These are phyloP conservation scores for Hygrophorus russula DNA, from an alignment of 768 basidiomycete genomes.

Conservation along the genomic window DNA sequence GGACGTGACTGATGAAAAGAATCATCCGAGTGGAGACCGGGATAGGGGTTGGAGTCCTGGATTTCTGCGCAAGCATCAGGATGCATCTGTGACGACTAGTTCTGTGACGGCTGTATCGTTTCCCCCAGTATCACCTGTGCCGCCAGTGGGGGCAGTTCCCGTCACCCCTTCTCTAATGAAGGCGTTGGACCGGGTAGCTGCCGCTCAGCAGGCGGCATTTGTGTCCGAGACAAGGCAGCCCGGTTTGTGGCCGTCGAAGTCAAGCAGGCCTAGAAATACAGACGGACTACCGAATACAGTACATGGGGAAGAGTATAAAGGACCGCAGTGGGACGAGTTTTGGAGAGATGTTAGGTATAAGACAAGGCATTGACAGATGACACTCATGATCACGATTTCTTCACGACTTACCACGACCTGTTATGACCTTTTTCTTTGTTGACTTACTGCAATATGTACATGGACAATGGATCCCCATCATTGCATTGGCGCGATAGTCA, in stretches of 20 bases:
- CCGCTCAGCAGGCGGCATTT: conserved; percentile 45
- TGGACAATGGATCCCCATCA: neutral
- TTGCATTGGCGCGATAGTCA: conserved; percentile 3
- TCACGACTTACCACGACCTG: conserved; percentile 2
- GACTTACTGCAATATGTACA: neutral
- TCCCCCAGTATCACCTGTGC: conserved; percentile 15
- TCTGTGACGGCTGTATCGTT: conserved; percentile 11
- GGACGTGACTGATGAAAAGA: conserved; percentile 19
- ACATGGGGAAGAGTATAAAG: conserved; percentile 9
- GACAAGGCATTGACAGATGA: conserved; percentile 9
- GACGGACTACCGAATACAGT: conserved; percentile 5
- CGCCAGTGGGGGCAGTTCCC: conserved; percentile 22
- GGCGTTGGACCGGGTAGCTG: conserved; percentile 48
- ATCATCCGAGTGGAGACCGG: conserved; percentile 33
- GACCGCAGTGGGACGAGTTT: conserved; percentile 30
- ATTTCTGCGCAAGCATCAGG: neutral
- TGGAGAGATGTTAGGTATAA: conserved; percentile 33
- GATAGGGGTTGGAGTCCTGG: neutral
- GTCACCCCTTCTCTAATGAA: conserved; percentile 55
- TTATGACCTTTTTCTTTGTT: conserved; percentile 2
- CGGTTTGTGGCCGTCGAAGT: conserved; percentile 7
- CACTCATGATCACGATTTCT: neutral
- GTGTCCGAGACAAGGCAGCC: conserved; percentile 6
- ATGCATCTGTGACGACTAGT: neutral
- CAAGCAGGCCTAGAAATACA: neutral